Conservation (phyloP, 179 eudicot genomes). For the Dionaea muscipula region DNA sequence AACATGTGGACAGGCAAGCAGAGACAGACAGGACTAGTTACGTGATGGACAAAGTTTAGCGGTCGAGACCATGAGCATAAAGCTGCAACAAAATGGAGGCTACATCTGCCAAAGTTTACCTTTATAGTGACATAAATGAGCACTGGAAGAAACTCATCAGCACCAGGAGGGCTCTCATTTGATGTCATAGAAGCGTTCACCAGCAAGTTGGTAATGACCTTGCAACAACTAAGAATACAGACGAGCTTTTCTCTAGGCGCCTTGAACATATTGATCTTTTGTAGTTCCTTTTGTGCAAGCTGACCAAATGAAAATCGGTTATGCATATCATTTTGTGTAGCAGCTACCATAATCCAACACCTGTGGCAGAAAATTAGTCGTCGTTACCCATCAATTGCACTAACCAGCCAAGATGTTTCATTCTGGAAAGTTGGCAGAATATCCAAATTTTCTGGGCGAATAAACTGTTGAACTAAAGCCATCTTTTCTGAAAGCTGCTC, state of each 20-base stretch:
- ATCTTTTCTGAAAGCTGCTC: conserved; percentile 72
- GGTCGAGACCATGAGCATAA: too few relatives aligned
- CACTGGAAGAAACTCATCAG: conserved; percentile 95
- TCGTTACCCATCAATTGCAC: conserved; percentile 15
- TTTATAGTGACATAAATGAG: conserved; percentile 79
- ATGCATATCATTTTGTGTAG: background rate
- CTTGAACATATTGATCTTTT: conserved; percentile 88
- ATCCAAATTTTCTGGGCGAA: conserved; percentile 83
- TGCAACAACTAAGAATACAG: conserved; percentile 84
- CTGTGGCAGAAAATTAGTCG: background rate
- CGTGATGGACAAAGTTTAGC: too few relatives aligned
- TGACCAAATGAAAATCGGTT: conserved; percentile 16
- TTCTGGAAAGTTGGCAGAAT: conserved; percentile 68
- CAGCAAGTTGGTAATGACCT: conserved; percentile 81
- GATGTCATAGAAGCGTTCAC: conserved; percentile 74
- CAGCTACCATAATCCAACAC: background rate
- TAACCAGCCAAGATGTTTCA: conserved; percentile 96
- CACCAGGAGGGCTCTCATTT: conserved; percentile 73
- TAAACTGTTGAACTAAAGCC: conserved; percentile 77
- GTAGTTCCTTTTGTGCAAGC: conserved; percentile 97
- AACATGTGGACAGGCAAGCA: too few relatives aligned
- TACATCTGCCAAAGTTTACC: conserved; percentile 32
- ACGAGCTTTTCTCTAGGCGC: conserved; percentile 94
- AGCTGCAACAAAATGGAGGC: too few relatives aligned
- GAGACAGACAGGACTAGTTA: too few relatives aligned